Base-by-base conservation (phyloP, 2,329 filamentous ascomycete species). In the Neopestalotiopsis clavispora region DNA sequence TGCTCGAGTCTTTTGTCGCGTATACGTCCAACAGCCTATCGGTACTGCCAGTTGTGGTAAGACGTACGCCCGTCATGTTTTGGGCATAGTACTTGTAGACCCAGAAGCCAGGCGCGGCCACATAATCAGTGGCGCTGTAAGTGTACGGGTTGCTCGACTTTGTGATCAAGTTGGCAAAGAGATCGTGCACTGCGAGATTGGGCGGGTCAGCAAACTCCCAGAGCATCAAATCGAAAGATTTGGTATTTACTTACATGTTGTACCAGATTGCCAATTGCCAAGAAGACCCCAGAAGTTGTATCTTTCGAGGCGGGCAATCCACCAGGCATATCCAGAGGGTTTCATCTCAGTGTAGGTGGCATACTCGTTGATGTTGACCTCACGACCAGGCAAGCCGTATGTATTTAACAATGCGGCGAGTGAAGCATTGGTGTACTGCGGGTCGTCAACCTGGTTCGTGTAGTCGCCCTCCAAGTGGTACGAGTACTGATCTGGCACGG, bases 71-170 rank as follows among this genome's bases (percentile, higher is more conserved):
- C 0, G 79, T 81, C 83, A 85, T 84, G 58, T 81, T 80, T 3
- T 75, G 71, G 59, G 79, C 76, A 72, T 85, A 86, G 74, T 84
- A 85, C 66, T 82, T 81, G 72, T 86, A 86, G 10, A 85, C 78
- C 66, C 84, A 82, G 74, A 78, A 85, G 30, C 84, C 81, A 1
- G 71, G 69, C 1, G 72, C 70, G 5, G 71, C 68, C 2, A 65
- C 70, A 64, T 73, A 73, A 4, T 70, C 72, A 6, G 65, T 38
- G 23, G 70, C 67, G 10, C 61, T 62, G 17, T 65, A 65, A 52
- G 58, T 62, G 14, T 63, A 63, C 20, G 68, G 64, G 40, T 67
- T 45, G n/a, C 49, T 40, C 3, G 56, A 34, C 58, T 69, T 67
- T 65, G 67, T 68, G 34, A 68, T 52, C 32, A 68, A 38, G 56